These are phyloP conservation scores for Blastomyces silverae DNA, from an alignment of 2,329 filamentous ascomycete genomes.

Conservation along the genomic window DNA sequence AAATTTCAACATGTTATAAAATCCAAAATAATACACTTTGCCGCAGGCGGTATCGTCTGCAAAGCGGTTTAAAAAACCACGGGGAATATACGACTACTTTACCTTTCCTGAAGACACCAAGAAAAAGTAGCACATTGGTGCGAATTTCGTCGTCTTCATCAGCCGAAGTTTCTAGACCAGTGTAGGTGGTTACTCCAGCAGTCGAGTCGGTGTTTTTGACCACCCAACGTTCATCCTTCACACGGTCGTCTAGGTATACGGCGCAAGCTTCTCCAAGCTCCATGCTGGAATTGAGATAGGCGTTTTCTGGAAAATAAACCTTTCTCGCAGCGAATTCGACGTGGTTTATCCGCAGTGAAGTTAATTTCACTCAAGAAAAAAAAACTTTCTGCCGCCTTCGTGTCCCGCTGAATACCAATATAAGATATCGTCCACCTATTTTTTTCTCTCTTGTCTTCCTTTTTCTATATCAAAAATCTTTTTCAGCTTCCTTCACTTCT, in stretches of 20 bases:
- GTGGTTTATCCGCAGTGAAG: not conserved
- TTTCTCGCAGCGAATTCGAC: not conserved
- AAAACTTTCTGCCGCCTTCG: too few relatives aligned
- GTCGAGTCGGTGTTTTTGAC: conserved; percentile 29
- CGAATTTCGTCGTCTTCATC: conserved; percentile 42
- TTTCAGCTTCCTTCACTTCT: not conserved
- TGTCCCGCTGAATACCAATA: not conserved
- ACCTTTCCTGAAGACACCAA: conserved; percentile 51
- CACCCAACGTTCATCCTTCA: conserved; percentile 42
- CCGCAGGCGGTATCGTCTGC: not conserved
- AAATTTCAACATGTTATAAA: not conserved
- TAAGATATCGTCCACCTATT: not conserved
- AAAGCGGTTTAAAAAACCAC: not conserved
- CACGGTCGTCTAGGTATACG: conserved; percentile 44
- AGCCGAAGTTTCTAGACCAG: conserved; percentile 26
- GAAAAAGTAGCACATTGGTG: conserved; percentile 44
- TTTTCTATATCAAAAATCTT: not conserved
- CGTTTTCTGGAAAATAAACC: not conserved
- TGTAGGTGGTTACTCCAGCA: conserved; percentile 26
- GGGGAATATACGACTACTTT: conserved; percentile 23
- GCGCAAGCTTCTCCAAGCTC: conserved; percentile 40
- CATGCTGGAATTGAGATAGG: conserved; percentile 27
- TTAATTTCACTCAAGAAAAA: too few relatives aligned
- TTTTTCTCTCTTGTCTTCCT: not conserved
- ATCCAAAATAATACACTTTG: too few relatives aligned